Evolutionary conservation across 1,284 basidiomycete species (phyloP).

Genomic region (Irpex rosettiformis): DNA sequence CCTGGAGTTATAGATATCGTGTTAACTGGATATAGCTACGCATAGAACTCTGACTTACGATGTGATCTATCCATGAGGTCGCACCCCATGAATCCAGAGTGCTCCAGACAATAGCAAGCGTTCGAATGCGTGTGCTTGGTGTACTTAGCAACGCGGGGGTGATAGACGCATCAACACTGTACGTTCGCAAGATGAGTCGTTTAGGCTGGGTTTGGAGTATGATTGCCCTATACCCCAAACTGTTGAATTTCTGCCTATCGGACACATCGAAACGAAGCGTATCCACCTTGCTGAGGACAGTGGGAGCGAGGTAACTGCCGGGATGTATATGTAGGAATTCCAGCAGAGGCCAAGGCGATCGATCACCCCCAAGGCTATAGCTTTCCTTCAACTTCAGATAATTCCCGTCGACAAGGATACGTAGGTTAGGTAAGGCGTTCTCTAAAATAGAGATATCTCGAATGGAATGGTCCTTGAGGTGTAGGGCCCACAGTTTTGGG

Average conservation of each 20-base stretch:
- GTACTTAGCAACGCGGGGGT: too few relatives aligned
- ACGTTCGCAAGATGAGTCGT: background rate
- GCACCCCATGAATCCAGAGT: background rate
- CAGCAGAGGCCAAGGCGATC: background rate
- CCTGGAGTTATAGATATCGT: too few relatives aligned
- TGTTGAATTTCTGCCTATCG: background rate
- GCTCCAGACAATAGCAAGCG: background rate
- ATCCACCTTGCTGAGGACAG: background rate
- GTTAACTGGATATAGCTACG: background rate
- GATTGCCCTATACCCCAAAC: background rate
- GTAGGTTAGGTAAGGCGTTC: background rate
- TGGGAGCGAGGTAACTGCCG: background rate
- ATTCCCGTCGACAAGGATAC: background rate
- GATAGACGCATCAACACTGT: too few relatives aligned
- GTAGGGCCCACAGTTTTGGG: background rate
- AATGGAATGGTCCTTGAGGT: background rate
- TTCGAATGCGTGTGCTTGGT: too few relatives aligned
- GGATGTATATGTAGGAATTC: background rate
- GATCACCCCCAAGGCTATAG: background rate
- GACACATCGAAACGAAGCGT: background rate
- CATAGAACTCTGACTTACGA: background rate
- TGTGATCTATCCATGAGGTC: background rate
- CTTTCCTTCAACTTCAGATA: background rate
- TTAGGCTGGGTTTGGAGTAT: background rate
- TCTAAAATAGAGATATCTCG: background rate